Evolutionary conservation across 2,329 filamentous ascomycete species (phyloP), one percentile per base, ranked within the genome.

Genomic region (Curvularia eragrostidis): DNA sequence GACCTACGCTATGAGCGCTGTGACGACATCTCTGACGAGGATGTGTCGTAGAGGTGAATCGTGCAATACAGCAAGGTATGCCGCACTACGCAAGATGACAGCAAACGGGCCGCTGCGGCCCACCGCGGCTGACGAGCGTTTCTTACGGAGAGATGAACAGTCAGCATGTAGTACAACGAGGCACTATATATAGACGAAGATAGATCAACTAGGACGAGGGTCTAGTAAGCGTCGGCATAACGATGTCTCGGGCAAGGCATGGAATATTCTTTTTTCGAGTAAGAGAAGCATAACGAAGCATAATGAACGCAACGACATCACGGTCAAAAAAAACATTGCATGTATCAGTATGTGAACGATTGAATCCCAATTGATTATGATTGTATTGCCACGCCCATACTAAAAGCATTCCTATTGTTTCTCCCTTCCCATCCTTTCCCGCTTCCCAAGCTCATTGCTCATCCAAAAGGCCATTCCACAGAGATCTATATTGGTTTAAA

Each of bases 401-500:
- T 38, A 23, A 21, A 15, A 15, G 18, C 44, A 42, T 42, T 42
- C 39, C 21, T 15, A 42, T 42, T 42, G 23, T 26, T 24, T 42
- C 21, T 21, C 38, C 38, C 15, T 13, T 5, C 13, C 6, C 21
- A 21, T 4, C 28, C 38, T 26, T 44, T 10, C 26, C 42, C 42
- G 15, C 34, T 42, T 42, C 36, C 47, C 28, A 36, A 48, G 23
- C 52, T 48, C 48, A 9, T 44, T 36, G 42, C 51, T 49, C 53
- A 56, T 46, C 36, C 43, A 56, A 36, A 18, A 36, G 50, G 39
- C 23, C 44, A 24, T 24, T 12, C n/a, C 23, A 30, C 48, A 23
- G 13, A 48, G n/a, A 44, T 57, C 49, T 57, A 57, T 57, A 24
- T 53, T 42, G 39, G n/a, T n/a, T 34, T 34, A 12, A 24, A 28